Evolutionary conservation across 192 early-diverging fungal genomes (phyloP), one percentile per base, ranked within the genome.

Genomic region (Obelidium mucronatum): DNA sequence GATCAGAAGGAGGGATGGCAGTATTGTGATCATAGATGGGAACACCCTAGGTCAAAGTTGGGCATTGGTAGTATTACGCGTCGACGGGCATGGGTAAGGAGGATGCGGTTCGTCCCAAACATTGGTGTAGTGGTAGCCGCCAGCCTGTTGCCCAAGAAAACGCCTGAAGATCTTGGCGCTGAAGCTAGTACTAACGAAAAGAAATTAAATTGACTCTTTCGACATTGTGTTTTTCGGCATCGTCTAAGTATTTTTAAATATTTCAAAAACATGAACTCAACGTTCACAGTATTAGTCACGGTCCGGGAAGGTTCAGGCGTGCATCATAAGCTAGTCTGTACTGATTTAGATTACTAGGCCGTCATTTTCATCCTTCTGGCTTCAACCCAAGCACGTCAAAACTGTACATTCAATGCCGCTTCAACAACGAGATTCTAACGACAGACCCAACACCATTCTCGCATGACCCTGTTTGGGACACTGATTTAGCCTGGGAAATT

Each of bases 11-110:
- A 88, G 76, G 61, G 92, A 78, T 93, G 92, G 92, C 72, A 85
- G 55, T 93, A 93, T 77, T 84, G 85, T 0, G 89, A 92, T 83
- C 87, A 93, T 74, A 79, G 81, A 53, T 93, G 92, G 92, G 79
- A 78, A 26, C 80, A 83, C n/a, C 83, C 81, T 26, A 78, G 82
- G 63, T 48, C 78, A 0, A 81, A 81, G 30, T 81, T 83, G 30
- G 73, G 74, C 6, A 74, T 91, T 65, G 76, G 79, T 26, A 84
- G 80, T 4, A 82, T 90, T 40, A 93, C 92, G 22, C 79, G 92
- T 17, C 81, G 92, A 31, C 76, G 92, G 31, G 85, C 81, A 75
- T 93, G 92, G 92, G 78, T 85, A 60, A 82, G 89, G 35, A 79
- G 75, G 40, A 81, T 87, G 83, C 44, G 63, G 62, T 52, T 77